Conservation (phyloP, 768 basidiomycete genomes). For the Suillus bovinus region DNA sequence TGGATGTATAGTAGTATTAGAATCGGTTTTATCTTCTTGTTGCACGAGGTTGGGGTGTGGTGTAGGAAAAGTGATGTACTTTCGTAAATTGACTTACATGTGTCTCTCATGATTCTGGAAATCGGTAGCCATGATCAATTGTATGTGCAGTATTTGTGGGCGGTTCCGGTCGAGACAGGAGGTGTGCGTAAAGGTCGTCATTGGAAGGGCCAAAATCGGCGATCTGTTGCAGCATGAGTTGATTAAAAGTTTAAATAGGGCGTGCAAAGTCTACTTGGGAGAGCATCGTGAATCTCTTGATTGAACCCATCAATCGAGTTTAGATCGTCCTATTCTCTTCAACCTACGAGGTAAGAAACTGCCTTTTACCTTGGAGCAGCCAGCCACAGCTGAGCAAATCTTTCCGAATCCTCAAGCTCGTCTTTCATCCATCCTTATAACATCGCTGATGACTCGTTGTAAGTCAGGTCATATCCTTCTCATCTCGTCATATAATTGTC, state of each 20-base stretch:
- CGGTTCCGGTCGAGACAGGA: constrained; percentile 1
- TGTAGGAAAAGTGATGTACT: constrained; percentile 10
- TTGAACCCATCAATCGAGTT: constrained; percentile 1
- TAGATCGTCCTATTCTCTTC: background rate
- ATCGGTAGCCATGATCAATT: constrained; percentile 2
- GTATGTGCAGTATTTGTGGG: background rate
- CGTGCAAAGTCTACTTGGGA: background rate
- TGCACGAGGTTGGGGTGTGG: constrained; percentile 4
- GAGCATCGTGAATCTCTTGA: constrained; percentile 2
- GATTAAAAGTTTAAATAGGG: background rate
- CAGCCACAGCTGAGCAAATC: background rate
- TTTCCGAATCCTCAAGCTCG: background rate
- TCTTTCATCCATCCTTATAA: background rate
- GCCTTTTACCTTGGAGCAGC: background rate
- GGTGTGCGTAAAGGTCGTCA: background rate
- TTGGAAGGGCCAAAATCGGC: constrained; percentile 2
- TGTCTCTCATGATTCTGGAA: constrained; percentile 9
- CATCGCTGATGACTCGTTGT: background rate
- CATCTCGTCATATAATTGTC: background rate
- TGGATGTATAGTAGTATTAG: too few relatives aligned
- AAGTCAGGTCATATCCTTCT: background rate
- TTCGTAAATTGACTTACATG: constrained; percentile 4
- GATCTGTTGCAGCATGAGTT: background rate
- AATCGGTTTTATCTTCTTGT: background rate
- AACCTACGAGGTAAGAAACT: background rate